A percentile compares a stretch with the other conserved stretches of the same genome.
Evolutionary conservation across 2,329 filamentous ascomycete genomes (phyloP).

Genomic region (Nemania diffusa): DNA sequence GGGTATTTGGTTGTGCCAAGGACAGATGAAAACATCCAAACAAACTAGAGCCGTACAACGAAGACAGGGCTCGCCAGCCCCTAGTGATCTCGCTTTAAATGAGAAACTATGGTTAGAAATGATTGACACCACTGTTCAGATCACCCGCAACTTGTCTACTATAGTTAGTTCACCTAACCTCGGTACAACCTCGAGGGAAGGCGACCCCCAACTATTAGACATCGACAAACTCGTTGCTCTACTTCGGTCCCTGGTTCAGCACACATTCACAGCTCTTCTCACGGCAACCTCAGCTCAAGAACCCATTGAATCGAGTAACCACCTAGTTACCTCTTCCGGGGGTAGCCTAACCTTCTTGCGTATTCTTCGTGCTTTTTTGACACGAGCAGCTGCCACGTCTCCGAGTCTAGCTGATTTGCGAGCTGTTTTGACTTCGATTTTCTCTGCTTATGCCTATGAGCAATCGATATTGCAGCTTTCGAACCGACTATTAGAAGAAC

Average conservation of each 20-base stretch:
- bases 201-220: slow-evolving; percentile 55
- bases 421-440: slow-evolving; percentile 86
- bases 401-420: slow-evolving; percentile 89
- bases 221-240: slow-evolving; percentile 71
- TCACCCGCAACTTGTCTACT: slow-evolving; percentile 72
- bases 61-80: slow-evolving; percentile 58
- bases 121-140: slow-evolving; percentile 69
- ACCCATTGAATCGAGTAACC: slow-evolving; percentile 47
- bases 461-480: slow-evolving; percentile 87
- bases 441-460: slow-evolving; percentile 95
- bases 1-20: slow-evolving; percentile 94
- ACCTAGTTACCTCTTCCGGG: slow-evolving; percentile 52
- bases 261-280: slow-evolving; percentile 88
- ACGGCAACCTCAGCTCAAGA: slow-evolving; percentile 72
- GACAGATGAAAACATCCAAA: slow-evolving; percentile 74
- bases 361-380: slow-evolving; percentile 88
- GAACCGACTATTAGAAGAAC: slow-evolving; percentile 86
- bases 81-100: slow-evolving; percentile 61
- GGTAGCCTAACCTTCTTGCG: slow-evolving; percentile 83
- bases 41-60: slow-evolving; percentile 60
- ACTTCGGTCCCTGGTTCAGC: slow-evolving; percentile 84
- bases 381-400: slow-evolving; percentile 80
- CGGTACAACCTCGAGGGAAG: slow-evolving; percentile 38
- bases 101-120: slow-evolving; percentile 70
- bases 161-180: slow-evolving; percentile 53